These are phyloP conservation scores for Dictyostelium gargantuum DNA, from an alignment of 208 protist genomes.

Conservation along the genomic window DNA sequence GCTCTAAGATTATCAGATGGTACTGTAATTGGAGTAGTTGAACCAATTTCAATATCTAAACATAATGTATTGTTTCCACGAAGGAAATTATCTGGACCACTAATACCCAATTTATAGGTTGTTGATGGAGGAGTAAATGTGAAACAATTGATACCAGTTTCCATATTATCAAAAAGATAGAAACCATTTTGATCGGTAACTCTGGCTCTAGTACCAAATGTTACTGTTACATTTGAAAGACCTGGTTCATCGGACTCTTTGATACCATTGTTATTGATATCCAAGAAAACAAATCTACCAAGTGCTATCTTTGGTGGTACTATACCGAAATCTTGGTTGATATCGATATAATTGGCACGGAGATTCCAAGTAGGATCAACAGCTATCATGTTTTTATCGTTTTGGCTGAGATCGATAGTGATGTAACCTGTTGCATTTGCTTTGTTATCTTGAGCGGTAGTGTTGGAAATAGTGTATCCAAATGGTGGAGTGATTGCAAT, in stretches of 20 bases:
- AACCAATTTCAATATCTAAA: not conserved
- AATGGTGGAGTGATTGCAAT: not conserved
- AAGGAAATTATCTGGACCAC: no score
- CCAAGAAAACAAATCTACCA: not conserved
- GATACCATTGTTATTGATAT: not conserved
- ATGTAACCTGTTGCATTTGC: not conserved
- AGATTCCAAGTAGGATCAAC: not conserved
- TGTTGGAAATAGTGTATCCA: not conserved
- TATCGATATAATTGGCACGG: not conserved
- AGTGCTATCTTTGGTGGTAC: not conserved
- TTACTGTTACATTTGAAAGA: not conserved
- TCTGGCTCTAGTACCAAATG: not conserved
- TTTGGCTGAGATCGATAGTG: not conserved
- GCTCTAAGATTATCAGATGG: not conserved
- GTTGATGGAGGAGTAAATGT: not conserved
- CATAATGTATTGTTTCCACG: not conserved
- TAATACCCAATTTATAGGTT: not conserved
- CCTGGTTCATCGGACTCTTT: not conserved
- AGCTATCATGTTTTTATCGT: not conserved
- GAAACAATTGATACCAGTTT: not conserved
- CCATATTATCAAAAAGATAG: not conserved
- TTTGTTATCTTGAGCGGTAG: not conserved
- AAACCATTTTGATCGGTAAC: not conserved
- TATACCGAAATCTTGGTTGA: not conserved
- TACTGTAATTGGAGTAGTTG: not conserved